phyloP scores from a whole-genome alignment of 2,329 filamentous ascomycete genomes.

The Beauveria sp. region DNA sequence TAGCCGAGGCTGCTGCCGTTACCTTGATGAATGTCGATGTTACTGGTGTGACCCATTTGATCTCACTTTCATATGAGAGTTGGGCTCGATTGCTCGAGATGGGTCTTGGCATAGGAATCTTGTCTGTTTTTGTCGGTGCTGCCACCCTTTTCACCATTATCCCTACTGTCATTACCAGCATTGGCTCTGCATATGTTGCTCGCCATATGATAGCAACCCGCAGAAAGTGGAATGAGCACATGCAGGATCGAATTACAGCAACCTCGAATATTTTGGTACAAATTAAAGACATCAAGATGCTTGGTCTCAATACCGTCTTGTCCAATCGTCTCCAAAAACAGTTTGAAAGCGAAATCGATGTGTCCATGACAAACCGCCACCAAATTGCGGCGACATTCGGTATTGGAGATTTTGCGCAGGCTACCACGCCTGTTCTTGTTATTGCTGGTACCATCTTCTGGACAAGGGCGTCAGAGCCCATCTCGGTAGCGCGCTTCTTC shows the following conservation, averaged over 20 bases:
- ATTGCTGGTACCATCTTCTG: neutral
- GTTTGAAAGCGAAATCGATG: neutral
- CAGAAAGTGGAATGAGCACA: slow-evolving; percentile 1
- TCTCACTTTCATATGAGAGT: neutral
- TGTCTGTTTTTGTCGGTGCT: neutral
- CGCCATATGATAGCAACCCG: neutral
- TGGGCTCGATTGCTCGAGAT: neutral
- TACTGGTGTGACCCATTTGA: neutral
- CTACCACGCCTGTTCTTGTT: neutral
- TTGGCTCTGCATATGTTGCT: neutral
- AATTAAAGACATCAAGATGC: slow-evolving; percentile 3
- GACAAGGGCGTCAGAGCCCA: neutral
- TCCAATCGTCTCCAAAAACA: neutral
- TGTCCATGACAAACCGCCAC: neutral
- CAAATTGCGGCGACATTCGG: neutral
- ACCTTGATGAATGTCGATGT: slow-evolving; percentile 1
- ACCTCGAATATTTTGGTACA: slow-evolving; percentile 6
- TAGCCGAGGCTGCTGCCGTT: neutral
- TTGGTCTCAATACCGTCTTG: neutral
- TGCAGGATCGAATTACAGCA: neutral
- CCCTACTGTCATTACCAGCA: neutral
- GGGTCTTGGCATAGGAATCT: neutral
- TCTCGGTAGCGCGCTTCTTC: neutral
- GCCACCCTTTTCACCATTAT: neutral
- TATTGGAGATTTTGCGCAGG: neutral